Base-by-base conservation (phyloP, 2,329 filamentous ascomycete species). In the Ophiostoma sp. region DNA sequence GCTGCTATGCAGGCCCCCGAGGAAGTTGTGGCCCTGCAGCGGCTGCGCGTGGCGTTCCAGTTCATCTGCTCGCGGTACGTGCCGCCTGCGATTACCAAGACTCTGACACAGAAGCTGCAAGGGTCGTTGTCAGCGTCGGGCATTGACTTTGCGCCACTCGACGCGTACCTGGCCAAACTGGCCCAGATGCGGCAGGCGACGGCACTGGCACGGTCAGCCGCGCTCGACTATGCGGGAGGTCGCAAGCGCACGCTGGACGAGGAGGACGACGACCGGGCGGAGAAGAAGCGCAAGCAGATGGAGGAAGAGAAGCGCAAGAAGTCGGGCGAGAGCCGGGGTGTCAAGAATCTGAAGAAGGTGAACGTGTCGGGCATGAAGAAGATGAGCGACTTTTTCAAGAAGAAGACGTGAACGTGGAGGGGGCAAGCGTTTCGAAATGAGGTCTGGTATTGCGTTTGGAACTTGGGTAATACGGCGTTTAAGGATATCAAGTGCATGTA, bases 291-390 rank as follows among this genome's bases (percentile, higher is more conserved):
- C 59, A 95, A 91, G 81, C 90, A 92, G 82, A 94, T 97, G 69
- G 95, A 97, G 75, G 95, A 97, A 74, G 95, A 97, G 74, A 92
- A 91, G 83, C 91, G 89, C 81, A 95, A 91, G 82, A 95, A 97
- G 83, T 89, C 88, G 2, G 85, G 85, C 31, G 88, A 93, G 82
- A 96, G 92, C 75, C 87, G 90, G 36, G 95, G 90, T 0, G 89
- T 98, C 0, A 91, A 90, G 80, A 88, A 95, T 66, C 81, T 99
- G 79, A 92, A 92, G 81, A 99, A 98, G 84, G 95, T 95, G 66
- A 93, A 98, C 82, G 95, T 92, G 0, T 89, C 84, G 28, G 96
- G 96, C 1, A 99, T 99, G 96, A 96, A 93, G 87, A 99, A 98
- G 85, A 88, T 99, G 88, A 97, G 93, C 80, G 89, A 91, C 75